Evolutionary conservation across 345 rosid species (phyloP), one percentile per base, ranked within the genome.

Genomic region (Anacardium occidentale): DNA sequence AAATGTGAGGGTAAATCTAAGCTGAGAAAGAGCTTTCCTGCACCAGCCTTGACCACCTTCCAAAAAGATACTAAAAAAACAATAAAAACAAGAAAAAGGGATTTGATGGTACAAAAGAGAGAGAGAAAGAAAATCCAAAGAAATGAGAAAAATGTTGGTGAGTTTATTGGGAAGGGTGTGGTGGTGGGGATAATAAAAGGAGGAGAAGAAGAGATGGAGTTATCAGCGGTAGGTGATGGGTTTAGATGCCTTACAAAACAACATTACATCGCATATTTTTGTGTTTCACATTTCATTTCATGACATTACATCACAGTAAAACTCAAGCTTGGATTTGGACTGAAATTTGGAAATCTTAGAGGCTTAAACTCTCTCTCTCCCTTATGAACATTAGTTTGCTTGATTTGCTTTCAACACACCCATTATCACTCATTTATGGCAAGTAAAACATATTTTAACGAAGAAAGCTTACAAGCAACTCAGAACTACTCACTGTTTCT

Each of bases 151-250:
- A 11, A 62, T 24, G 65, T 51, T 44, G 75, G 21, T 26, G 18
- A 2, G 50, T 62, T 21, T 45, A 37, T 37, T 37, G 42, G 7
- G 8, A 37, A 37, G 42, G 42, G 37, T 34, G 37, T 3, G 71
- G 79, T 42, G 77, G 63, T 53, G 76, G 52, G 73, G 66, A 62
- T 54, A 54, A 78, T 22, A 76, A 32, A 44, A n/a, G 25, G 40
- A 51, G 68, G 80, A 73, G 80, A 74, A 89, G 90, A 83, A 80
- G 87, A 73, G 70, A 78, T 78, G 92, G 91, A 86, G 90, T 87
- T 86, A 79, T 91, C 97, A 86, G 89, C 48, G 88, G 84, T 90
- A 76, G 98, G 94, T 93, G 86, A 76, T 76, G 80, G 81, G 83
- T 84, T 74, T 84, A 83, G 80, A 78, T 58, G 69, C 24, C 74